phyloP scores from a whole-genome alignment of 805 yeast genomes.

The Candida khao-thaluensis region DNA sequence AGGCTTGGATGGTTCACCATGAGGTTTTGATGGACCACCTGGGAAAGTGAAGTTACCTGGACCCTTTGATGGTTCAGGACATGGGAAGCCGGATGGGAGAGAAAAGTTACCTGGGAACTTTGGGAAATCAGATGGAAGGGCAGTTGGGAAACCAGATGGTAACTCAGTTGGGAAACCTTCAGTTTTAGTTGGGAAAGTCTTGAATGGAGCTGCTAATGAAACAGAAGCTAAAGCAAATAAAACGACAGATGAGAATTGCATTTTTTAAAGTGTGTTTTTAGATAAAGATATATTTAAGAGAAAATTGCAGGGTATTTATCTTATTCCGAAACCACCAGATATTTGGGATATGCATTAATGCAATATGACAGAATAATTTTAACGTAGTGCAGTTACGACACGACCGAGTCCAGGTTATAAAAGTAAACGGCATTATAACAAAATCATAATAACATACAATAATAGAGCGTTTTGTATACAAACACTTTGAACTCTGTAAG shows the following conservation, averaged over 20 bases:
- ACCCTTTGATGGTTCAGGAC: background rate
- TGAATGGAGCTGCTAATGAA: constrained; percentile 14
- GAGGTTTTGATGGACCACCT: too few relatives aligned
- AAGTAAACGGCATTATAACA: too few relatives aligned
- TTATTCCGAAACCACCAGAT: background rate
- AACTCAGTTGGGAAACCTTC: constrained; percentile 8
- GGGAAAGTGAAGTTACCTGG: background rate
- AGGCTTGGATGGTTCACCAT: too few relatives aligned
- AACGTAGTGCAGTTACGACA: too few relatives aligned
- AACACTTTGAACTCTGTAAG: too few relatives aligned
- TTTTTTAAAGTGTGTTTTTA: background rate
- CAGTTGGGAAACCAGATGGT: constrained; percentile 7
- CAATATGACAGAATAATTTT: too few relatives aligned
- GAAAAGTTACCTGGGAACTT: background rate
- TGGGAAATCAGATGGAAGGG: constrained; percentile 1
- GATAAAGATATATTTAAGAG: constrained; percentile 1
- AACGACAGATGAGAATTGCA: constrained; percentile 5
- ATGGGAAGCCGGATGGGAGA: background rate
- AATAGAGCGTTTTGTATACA: too few relatives aligned
- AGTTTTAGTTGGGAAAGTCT: constrained; percentile 5
- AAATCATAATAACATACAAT: too few relatives aligned
- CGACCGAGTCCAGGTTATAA: too few relatives aligned
- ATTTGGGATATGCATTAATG: too few relatives aligned
- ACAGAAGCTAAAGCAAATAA: constrained; percentile 5
- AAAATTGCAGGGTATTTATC: constrained; percentile 3